phyloP scores from a whole-genome alignment of 305 asterid genomes.

The Solanum aculeatissimum region DNA sequence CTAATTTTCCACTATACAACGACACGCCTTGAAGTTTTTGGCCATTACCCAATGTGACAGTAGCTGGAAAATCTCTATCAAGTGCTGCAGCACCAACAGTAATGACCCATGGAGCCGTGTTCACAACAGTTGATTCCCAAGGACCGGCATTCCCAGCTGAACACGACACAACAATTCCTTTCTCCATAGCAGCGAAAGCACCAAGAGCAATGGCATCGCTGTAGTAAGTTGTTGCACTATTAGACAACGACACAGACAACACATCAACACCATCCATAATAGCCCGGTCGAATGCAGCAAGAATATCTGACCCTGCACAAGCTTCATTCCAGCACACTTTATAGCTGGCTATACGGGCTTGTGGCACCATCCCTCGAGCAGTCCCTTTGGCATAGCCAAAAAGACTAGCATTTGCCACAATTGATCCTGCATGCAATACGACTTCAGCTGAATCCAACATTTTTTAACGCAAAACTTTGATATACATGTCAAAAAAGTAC shows the following conservation, averaged over 20 bases:
- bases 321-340: not conserved
- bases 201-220: slow-evolving; percentile 1
- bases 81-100: slow-evolving; percentile 8
- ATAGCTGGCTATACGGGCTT: slow-evolving; percentile 1
- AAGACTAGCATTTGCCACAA: slow-evolving; percentile 6
- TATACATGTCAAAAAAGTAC: not conserved
- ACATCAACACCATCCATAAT: slow-evolving; percentile 5
- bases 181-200: slow-evolving; percentile 5
- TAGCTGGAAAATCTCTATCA: slow-evolving; percentile 5
- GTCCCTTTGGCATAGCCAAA: slow-evolving; percentile 1
- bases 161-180: slow-evolving; percentile 1
- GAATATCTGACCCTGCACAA: slow-evolving; percentile 3
- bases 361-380: slow-evolving; percentile 1
- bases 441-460: not conserved
- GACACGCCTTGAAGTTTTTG: slow-evolving; percentile 15
- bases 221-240: not conserved
- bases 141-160: slow-evolving; percentile 5
- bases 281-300: slow-evolving; percentile 4
- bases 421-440: not conserved
- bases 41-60: not conserved
- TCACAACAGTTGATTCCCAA: not conserved
- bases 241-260: not conserved
- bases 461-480: not conserved
- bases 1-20: slow-evolving; percentile 33
- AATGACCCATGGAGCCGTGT: slow-evolving; percentile 5